Percentiles rank a stretch among this genome's conserved stretches.
These are phyloP conservation scores for Starmera pachycereana DNA, from an alignment of 805 yeast genomes.

Conservation along the genomic window DNA sequence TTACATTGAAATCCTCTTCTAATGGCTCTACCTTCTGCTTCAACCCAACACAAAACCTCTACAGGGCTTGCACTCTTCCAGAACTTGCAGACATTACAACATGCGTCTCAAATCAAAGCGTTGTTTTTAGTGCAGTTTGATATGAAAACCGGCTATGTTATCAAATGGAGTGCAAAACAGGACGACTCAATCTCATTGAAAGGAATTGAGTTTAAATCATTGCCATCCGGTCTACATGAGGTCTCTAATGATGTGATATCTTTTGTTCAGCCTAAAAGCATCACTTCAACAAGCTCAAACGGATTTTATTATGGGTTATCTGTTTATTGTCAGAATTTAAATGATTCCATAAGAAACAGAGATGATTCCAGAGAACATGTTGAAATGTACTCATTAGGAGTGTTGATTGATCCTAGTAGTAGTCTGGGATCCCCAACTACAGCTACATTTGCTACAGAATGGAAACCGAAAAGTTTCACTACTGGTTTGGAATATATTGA, in stretches of 20 bases:
- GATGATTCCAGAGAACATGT: constrained; percentile 31
- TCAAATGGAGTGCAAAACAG: constrained; percentile 31
- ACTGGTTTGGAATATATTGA: constrained; percentile 34
- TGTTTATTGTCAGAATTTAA: constrained; percentile 36
- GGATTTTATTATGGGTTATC: constrained; percentile 37
- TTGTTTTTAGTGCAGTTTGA: constrained; percentile 43
- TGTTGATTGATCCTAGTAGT: constrained; percentile 36
- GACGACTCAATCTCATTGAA: constrained; percentile 22
- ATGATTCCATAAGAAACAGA: constrained; percentile 13
- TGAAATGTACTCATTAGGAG: constrained; percentile 56
- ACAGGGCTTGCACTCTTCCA: too few relatives aligned
- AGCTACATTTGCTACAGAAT: constrained; percentile 7
- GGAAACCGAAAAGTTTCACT: constrained; percentile 33
- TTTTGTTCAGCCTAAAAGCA: constrained; percentile 29
- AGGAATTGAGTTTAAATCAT: constrained; percentile 49
- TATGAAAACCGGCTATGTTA: constrained; percentile 37
- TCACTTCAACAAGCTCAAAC: constrained; percentile 7
- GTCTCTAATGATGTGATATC: constrained; percentile 40
- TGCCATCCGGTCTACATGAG: constrained; percentile 62
- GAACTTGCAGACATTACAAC: too few relatives aligned
- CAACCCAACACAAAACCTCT: too few relatives aligned
- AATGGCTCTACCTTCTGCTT: too few relatives aligned
- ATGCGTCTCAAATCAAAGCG: constrained; percentile 25
- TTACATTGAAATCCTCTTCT: too few relatives aligned
- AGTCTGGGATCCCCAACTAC: too few relatives aligned